Base-by-base conservation (phyloP, 1,139 yeast species). In the Petasospora rhodanensis region DNA sequence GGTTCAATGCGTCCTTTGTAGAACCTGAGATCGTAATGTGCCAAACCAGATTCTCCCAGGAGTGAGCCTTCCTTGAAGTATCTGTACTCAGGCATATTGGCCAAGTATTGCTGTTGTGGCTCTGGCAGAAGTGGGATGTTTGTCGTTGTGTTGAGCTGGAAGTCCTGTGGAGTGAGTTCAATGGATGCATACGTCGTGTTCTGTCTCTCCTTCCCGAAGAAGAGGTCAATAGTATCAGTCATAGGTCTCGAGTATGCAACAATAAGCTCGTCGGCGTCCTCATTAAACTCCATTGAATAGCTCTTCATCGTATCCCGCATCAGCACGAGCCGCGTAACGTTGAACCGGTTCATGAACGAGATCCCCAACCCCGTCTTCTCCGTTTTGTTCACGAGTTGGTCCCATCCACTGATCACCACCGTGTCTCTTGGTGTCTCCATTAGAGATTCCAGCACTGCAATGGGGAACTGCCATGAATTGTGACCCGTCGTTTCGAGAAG, bases 11-110 rank as follows among this genome's bases (percentile, higher is more conserved):
- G 53, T 7, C 45, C 64, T 40, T 62, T 59, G 47, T 64, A 68
- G 44, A 72, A 67, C 42, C 76, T 48, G 67, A 75, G 59, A 43
- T 71, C 62, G 36, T 53, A 59, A 46, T 64, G 69, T 1, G 57
- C 48, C 2, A 66, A 58, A 2, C 50, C 45, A 9, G 52, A 25
- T 7, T 37, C 35, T 2, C 43, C 45, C 19, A 53, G 37, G 2
- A 59, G 34, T 14, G 48, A 43, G 2, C 70, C 68, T 38, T 66
- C 72, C 34, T 51, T 47, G 29, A 54, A 49, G 38, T 52, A 53
- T 28, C 50, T 28, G 26, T 38, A 41, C 16, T 43, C 49, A 5
- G 28, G 24, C 8, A 33, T 31, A 3, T 31, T 18, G 6, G 31
- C 5, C 11, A 37, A 24, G 21, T 18, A 33, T 4, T 23, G 22